These are phyloP conservation scores for Coemansia sp. DNA, from an alignment of 192 early-diverging fungal genomes.

Conservation along the genomic window DNA sequence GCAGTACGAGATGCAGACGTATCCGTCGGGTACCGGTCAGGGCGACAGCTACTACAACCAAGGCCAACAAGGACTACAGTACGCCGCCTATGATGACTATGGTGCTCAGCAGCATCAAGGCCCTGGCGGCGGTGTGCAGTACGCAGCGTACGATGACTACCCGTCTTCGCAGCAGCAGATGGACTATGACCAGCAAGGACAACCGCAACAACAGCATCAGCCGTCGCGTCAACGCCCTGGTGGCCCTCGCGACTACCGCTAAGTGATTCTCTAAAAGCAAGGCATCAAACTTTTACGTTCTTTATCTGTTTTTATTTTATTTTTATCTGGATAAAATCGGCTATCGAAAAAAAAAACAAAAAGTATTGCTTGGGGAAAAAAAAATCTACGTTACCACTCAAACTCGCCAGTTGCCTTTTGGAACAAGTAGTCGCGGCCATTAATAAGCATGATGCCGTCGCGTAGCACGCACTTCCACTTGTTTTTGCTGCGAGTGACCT, in stretches of 20 bases:
- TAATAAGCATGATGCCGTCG: slow-evolving; percentile 95
- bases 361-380: not conserved
- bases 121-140: slow-evolving; percentile 21
- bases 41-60: slow-evolving; percentile 11
- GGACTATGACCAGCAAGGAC: slow-evolving; percentile 19
- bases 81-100: slow-evolving; percentile 5
- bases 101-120: slow-evolving; percentile 23
- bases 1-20: slow-evolving; percentile 55
- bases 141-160: slow-evolving; percentile 28
- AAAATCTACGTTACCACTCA: slow-evolving; percentile 76
- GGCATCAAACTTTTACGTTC: not conserved
- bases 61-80: not conserved
- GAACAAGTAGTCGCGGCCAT: slow-evolving; percentile 96
- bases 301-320: not conserved
- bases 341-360: not conserved
- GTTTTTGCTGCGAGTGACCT: slow-evolving; percentile 93
- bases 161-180: slow-evolving; percentile 18
- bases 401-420: slow-evolving; percentile 95
- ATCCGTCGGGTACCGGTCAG: slow-evolving; percentile 8
- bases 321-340: not conserved
- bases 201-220: slow-evolving; percentile 35
- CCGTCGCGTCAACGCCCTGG: slow-evolving; percentile 53
- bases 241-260: slow-evolving; percentile 52
- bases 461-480: slow-evolving; percentile 98
- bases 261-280: not conserved